phyloP scores from a whole-genome alignment of 192 early-diverging fungal genomes.

The Linnemannia schmuckeri region DNA sequence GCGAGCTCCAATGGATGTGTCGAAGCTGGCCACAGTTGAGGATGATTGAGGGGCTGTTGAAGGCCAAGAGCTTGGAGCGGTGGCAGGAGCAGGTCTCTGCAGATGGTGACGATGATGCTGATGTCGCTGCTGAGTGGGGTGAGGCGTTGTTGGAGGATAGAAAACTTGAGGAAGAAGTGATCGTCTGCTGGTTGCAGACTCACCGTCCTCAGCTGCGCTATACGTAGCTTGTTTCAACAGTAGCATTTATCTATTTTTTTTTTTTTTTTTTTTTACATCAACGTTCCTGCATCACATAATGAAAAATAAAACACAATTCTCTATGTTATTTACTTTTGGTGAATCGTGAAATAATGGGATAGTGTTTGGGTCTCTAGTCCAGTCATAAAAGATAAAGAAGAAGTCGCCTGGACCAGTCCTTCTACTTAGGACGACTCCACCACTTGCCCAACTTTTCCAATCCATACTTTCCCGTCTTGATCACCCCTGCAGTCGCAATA shows the following conservation, averaged over 20 bases:
- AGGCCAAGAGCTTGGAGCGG: background rate
- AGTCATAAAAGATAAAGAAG: background rate
- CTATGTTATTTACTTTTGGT: background rate
- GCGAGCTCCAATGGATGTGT: slow-evolving; percentile 8
- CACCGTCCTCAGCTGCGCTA: background rate
- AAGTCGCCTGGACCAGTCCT: background rate
- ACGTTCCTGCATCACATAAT: no score
- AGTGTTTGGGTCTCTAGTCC: background rate
- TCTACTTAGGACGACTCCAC: slow-evolving; percentile 59
- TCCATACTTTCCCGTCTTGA: slow-evolving; percentile 75
- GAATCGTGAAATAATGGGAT: background rate
- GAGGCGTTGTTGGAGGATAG: background rate
- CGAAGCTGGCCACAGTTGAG: background rate
- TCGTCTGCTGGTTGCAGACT: background rate
- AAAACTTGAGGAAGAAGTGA: background rate
- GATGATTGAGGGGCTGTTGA: background rate
- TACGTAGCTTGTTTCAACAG: background rate
- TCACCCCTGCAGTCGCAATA: slow-evolving; percentile 86
- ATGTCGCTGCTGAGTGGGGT: background rate
- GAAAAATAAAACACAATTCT: background rate
- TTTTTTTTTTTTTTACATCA: no score
- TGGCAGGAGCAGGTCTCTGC: background rate
- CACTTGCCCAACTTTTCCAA: slow-evolving; percentile 69
- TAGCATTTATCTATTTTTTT: background rate
- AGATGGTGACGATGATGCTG: background rate